Conservation (phyloP, 345 rosid species). For the Erucastrum elatum region DNA sequence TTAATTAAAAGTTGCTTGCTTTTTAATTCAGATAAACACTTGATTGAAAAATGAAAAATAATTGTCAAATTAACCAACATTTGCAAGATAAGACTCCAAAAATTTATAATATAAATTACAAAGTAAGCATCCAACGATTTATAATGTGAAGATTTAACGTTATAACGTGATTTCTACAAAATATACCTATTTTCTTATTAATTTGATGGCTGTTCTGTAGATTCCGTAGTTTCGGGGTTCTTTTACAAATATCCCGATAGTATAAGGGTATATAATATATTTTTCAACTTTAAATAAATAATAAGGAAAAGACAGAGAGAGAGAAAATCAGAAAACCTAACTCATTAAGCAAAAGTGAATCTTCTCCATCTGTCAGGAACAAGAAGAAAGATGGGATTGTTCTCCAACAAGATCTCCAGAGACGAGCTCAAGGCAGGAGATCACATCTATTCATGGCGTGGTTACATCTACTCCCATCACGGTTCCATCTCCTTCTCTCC, state of each 20-base stretch:
- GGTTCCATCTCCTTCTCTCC: neutral
- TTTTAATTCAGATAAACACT: no score
- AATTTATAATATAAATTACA: no score
- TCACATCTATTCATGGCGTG: neutral
- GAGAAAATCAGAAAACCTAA: neutral
- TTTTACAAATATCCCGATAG: neutral
- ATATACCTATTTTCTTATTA: neutral
- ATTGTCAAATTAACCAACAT: no score
- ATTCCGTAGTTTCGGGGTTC: neutral
- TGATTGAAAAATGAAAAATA: no score
- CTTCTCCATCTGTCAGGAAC: neutral
- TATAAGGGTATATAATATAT: neutral
- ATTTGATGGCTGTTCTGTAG: neutral
- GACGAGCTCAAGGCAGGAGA: neutral
- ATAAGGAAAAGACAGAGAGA: neutral
- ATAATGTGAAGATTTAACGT: neutral
- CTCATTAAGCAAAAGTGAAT: slow-evolving; percentile 6
- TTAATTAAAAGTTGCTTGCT: no score
- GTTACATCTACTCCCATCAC: neutral
- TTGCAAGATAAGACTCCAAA: no score
- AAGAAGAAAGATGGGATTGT: neutral
- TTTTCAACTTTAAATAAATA: neutral
- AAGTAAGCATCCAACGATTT: no score
- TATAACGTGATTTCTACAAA: neutral
- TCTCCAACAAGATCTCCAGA: neutral